These are phyloP conservation scores for Dianthus caryophyllus DNA, from an alignment of 148 eudicot genomes.

Conservation along the genomic window DNA sequence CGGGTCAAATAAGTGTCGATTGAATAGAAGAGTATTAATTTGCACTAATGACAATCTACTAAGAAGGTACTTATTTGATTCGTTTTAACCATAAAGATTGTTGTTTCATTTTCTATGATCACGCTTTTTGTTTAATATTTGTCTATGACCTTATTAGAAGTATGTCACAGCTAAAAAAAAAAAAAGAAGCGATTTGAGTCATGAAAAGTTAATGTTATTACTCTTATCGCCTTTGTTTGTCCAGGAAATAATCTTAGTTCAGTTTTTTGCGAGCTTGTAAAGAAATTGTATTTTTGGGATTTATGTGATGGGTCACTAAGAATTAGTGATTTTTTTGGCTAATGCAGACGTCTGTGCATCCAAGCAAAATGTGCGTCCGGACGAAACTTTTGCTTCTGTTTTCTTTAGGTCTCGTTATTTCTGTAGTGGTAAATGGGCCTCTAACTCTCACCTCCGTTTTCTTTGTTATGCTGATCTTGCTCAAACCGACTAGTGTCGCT, in stretches of 20 bases:
- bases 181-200: background rate
- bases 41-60: too few species aligned
- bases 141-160: background rate
- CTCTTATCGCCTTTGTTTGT: background rate
- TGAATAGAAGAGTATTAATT: too few species aligned
- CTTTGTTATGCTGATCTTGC: background rate
- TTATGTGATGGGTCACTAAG: background rate
- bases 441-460: background rate
- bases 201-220: background rate
- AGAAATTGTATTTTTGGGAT: background rate
- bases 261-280: background rate
- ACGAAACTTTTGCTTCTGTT: constrained; percentile 35
- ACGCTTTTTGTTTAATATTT: background rate
- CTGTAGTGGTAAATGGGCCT: constrained; percentile 42
- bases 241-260: background rate
- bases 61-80: too few species aligned
- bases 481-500: background rate
- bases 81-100: too few species aligned
- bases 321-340: background rate
- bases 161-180: background rate
- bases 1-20: too few species aligned
- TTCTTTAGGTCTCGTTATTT: constrained; percentile 28
- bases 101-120: background rate
- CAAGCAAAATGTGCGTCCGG: constrained; percentile 22
- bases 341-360: constrained; percentile 16